Evolutionary conservation across 331 rosid species (phyloP).

Genomic region (Quercus lobata): DNA sequence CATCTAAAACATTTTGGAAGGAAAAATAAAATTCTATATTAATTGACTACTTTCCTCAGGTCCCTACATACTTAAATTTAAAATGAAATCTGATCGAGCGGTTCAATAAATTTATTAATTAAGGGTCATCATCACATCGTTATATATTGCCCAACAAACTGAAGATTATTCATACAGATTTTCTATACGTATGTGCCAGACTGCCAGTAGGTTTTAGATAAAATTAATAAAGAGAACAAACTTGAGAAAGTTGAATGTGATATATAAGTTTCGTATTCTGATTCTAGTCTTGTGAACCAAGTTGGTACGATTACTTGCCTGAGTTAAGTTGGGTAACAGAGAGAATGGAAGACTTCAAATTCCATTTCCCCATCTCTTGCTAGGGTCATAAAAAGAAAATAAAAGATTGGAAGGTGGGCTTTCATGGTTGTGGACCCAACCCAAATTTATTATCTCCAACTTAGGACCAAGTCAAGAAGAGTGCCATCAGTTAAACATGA

Average conservation of each 20-base stretch:
- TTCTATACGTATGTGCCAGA: no score
- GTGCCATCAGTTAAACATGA: background rate
- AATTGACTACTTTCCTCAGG: no score
- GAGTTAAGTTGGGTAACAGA: background rate
- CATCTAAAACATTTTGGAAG: no score
- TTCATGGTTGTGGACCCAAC: background rate
- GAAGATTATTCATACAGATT: no score
- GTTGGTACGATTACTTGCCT: background rate
- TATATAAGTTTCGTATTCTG: background rate
- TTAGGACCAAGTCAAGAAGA: background rate
- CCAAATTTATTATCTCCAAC: background rate
- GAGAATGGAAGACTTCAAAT: slow-evolving; percentile 1
- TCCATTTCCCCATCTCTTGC: background rate
- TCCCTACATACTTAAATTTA: no score
- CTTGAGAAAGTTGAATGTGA: background rate
- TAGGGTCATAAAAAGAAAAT: background rate
- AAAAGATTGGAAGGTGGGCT: background rate
- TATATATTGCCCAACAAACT: no score
- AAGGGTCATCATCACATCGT: no score
- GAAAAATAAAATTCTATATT: no score
- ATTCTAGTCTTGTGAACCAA: background rate
- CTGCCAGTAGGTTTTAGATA: no score
- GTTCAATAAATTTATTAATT: no score
- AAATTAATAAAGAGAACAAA: no score
- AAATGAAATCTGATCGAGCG: no score